These are phyloP conservation scores for Saturnispora serradocipensis DNA, from an alignment of 805 yeast species.

Conservation along the genomic window DNA sequence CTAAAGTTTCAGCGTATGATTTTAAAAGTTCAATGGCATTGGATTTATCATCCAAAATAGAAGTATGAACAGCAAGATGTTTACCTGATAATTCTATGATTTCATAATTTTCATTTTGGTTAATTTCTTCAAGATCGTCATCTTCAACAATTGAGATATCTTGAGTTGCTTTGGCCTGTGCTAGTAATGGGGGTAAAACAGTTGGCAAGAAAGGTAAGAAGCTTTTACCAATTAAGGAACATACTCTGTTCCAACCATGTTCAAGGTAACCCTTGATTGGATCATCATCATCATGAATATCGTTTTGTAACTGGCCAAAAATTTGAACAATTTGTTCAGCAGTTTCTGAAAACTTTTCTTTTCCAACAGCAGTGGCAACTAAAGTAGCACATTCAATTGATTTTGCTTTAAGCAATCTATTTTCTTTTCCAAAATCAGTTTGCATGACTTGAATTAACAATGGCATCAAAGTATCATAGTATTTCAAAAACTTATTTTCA, in stretches of 20 bases:
- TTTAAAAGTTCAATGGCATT: slow-evolving; percentile 83
- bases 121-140: slow-evolving; percentile 72
- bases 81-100: slow-evolving; percentile 86
- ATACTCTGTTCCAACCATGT: slow-evolving; percentile 94
- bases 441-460: slow-evolving; percentile 67
- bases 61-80: slow-evolving; percentile 89
- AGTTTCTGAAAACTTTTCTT: slow-evolving; percentile 73
- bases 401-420: slow-evolving; percentile 76
- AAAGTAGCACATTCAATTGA: slow-evolving; percentile 93
- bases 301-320: slow-evolving; percentile 59
- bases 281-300: slow-evolving; percentile 60
- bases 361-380: slow-evolving; percentile 92
- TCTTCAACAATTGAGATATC: slow-evolving; percentile 86
- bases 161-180: slow-evolving; percentile 81
- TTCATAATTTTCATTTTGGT: slow-evolving; percentile 89
- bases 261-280: slow-evolving; percentile 81
- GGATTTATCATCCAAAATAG: slow-evolving; percentile 88
- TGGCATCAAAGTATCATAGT: slow-evolving; percentile 93
- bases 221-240: slow-evolving; percentile 75
- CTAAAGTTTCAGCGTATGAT: slow-evolving; percentile 76
- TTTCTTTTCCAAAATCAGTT: slow-evolving; percentile 70
- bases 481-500: slow-evolving; percentile 75
- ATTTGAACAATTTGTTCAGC: slow-evolving; percentile 64
- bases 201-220: slow-evolving; percentile 75
- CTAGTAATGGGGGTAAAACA: slow-evolving; percentile 83